Base-by-base conservation (phyloP, 1,139 yeast genomes). In the Geotrichum fermentans region DNA sequence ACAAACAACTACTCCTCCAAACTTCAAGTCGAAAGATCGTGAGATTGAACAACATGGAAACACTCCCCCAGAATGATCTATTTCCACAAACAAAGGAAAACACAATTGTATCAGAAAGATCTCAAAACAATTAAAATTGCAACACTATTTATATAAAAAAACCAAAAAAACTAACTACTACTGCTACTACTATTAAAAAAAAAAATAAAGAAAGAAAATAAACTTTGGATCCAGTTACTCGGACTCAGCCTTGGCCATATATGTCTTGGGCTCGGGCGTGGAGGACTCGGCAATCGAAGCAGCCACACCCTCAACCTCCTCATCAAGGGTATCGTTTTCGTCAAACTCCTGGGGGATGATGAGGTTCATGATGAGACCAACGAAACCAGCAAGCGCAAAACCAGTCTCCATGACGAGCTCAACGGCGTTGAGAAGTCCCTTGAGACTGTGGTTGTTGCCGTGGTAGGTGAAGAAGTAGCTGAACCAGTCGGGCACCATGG, bases 321-420 rank as follows among this genome's bases (percentile, higher is more conserved):
- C 40, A 4, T 48, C 51, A 26, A 45, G 11, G 13, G 41, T 33
- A 41, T 49, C 52, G 24, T 73, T 73, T 42, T 80, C 84, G 60
- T 83, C 94, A 37, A 68, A 65, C 38, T 82, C 83, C 65, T 82
- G 89, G 13, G 95, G 94, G 55, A 88, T 69, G 33, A 82, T 38
- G 57, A 85, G 69, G 70, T 88, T 88, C 53, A 87, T 71, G 40
- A 86, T 66, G 45, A 86, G 79, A 35, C 90, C 95, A 40, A 86
- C 60, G 58, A 89, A 73, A 17, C 95, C 96, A 28, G 92, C 77
- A 46, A 88, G 72, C 29, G 96, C 95, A 62, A 83, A 88, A 37
- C 95, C 90, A 20, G 95, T 84, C 65, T 86, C 92, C 84, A 86
- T 79, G 45, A 89, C 88, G 56, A 89, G 77, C 43, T 77, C 74